Evolutionary conservation across 2,329 filamentous ascomycete species (phyloP).

Genomic region (Trichoderma arundinaceum): DNA sequence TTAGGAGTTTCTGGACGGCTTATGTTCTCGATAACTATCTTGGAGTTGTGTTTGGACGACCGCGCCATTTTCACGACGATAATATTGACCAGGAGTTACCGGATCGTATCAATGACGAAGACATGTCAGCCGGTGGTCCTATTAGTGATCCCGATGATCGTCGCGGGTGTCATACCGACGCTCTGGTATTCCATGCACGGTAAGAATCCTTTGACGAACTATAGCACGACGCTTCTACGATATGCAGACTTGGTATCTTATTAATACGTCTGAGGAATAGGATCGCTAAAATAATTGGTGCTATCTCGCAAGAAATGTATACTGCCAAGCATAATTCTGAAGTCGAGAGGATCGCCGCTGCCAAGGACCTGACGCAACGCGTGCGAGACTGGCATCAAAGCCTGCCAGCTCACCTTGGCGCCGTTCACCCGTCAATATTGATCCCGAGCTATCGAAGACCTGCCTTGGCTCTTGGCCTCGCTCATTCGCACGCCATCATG

Average conservation of each 20-base stretch:
- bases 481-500: constrained; percentile 61
- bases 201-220: constrained; percentile 16
- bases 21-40: constrained; percentile 69
- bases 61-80: constrained; percentile 65
- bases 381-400: constrained; percentile 49
- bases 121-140: constrained; percentile 49
- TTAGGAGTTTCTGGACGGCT: constrained; percentile 65
- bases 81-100: constrained; percentile 68
- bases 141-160: constrained; percentile 14
- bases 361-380: constrained; percentile 46
- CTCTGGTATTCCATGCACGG: constrained; percentile 53
- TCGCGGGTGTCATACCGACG: constrained; percentile 57
- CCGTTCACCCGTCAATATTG: constrained; percentile 52
- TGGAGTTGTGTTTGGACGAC: constrained; percentile 66
- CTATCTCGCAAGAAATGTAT: constrained; percentile 49
- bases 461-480: constrained; percentile 58
- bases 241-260: too few species aligned
- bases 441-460: constrained; percentile 55
- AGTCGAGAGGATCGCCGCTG: constrained; percentile 46
- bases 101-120: constrained; percentile 60
- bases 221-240: too few species aligned
- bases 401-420: constrained; percentile 52
- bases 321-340: constrained; percentile 45
- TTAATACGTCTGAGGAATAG: constrained; percentile 34
- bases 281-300: constrained; percentile 48